phyloP scores from a whole-genome alignment of 2,329 filamentous ascomycete species.

The Alternaria postmessia region DNA sequence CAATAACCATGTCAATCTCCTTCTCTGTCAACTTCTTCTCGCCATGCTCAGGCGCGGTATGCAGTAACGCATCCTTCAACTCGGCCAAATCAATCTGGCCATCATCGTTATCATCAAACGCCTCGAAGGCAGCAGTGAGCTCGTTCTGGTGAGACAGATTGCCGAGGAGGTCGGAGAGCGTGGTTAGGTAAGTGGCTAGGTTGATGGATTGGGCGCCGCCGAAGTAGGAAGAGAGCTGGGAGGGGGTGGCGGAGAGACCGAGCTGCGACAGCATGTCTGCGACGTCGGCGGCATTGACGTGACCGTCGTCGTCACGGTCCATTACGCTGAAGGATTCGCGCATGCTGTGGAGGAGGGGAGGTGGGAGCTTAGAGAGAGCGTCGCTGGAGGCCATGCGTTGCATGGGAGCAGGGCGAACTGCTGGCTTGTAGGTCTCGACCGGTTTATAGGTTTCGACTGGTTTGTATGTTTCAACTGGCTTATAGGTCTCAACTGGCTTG shows the following conservation, averaged over 20 bases:
- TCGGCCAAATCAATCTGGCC: constrained; percentile 88
- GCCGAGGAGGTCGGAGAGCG: constrained; percentile 76
- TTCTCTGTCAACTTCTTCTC: constrained; percentile 46
- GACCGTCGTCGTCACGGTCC: constrained; percentile 86
- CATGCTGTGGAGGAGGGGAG: constrained; percentile 83
- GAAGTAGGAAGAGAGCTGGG: constrained; percentile 83
- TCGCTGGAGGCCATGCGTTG: constrained; percentile 38
- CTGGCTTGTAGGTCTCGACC: constrained; percentile 43
- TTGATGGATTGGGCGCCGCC: constrained; percentile 76
- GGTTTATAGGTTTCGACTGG: constrained; percentile 54
- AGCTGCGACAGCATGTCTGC: constrained; percentile 87
- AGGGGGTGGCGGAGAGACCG: constrained; percentile 75
- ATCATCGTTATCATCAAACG: constrained; percentile 95
- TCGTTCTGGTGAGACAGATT: constrained; percentile 80
- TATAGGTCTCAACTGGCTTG: constrained; percentile 52
- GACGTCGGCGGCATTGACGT: constrained; percentile 82
- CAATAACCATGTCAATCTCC: constrained; percentile 88
- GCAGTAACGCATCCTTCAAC: constrained; percentile 80
- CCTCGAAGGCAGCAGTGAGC: constrained; percentile 87
- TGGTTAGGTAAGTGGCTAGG: constrained; percentile 85
- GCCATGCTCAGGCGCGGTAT: constrained; percentile 75
- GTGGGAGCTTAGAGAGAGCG: constrained; percentile 74
- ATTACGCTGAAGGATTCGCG: constrained; percentile 94
- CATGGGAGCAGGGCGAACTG: constrained; percentile 36
- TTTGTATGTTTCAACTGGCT: constrained; percentile 55